phyloP scores from a whole-genome alignment of 2,329 filamentous ascomycete genomes.

The Xylariaceae sp. region DNA sequence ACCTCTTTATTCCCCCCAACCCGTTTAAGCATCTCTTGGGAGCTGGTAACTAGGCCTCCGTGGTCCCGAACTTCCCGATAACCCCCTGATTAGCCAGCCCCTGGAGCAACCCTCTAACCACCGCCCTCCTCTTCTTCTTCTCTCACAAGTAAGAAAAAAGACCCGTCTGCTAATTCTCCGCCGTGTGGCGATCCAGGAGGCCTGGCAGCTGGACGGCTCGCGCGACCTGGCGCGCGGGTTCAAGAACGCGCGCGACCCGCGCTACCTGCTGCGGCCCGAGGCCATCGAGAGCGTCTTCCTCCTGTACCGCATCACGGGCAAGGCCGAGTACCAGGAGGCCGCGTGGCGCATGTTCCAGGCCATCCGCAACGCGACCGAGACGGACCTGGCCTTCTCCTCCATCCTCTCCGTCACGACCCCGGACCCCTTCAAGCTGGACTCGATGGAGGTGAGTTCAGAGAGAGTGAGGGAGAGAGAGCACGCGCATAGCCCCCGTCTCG shows the following conservation, averaged over 20 bases:
- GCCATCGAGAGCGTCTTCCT: constrained; percentile 48
- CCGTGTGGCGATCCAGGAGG: too few relatives aligned
- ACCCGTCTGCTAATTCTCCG: too few relatives aligned
- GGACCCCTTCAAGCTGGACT: constrained; percentile 31
- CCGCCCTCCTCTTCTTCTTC: too few relatives aligned
- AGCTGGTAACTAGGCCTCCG: too few relatives aligned
- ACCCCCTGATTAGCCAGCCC: too few relatives aligned
- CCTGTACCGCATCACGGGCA: constrained; percentile 44
- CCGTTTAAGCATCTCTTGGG: too few relatives aligned
- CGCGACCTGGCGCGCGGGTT: constrained; percentile 48
- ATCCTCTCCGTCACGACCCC: constrained; percentile 41
- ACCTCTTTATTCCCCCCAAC: too few relatives aligned
- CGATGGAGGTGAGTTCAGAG: constrained; percentile 15
- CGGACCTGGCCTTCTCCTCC: constrained; percentile 39
- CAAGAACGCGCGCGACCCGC: constrained; percentile 43
- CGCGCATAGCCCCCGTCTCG: too few relatives aligned
- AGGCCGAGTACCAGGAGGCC: constrained; percentile 38
- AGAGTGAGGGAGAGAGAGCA: too few relatives aligned
- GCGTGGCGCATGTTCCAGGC: constrained; percentile 47
- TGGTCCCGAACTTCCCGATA: too few relatives aligned
- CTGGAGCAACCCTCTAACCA: too few relatives aligned
- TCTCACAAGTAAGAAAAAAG: too few relatives aligned
- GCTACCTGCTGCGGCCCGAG: constrained; percentile 43
- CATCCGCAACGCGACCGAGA: constrained; percentile 37
- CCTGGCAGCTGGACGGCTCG: constrained; percentile 16